Evolutionary conservation across 805 yeast species (phyloP), one percentile per base, ranked within the genome.

Genomic region (Myxozyma geophila): DNA sequence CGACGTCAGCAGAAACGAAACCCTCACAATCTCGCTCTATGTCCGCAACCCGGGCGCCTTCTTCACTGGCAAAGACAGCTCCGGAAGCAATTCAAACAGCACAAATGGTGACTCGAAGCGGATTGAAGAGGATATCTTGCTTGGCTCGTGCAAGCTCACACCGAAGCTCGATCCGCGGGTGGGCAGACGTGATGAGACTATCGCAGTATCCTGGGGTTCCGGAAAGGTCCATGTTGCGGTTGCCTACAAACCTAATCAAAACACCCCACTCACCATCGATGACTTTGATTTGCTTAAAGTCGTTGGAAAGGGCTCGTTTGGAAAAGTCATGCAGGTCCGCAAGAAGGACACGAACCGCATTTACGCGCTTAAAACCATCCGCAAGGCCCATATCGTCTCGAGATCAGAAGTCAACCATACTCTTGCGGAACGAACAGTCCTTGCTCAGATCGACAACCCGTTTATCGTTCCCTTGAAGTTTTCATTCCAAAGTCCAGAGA

Each of bases 291-390:
- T 95, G 58, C 82, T 95, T 70, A 95, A 95, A 77, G 99, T 95
- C 23, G 91, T 95, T 60, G 99, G 99, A 43, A 95, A 95, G 75
- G 99, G 99, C 7, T 92, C 98, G 9, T 95, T 95, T 75, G 99
- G 99, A 58, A 95, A 95, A 77, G 99, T 95, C 59, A 95, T 95
- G 98, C 99, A 95, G 77, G 99, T 95, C 48, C 87, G 92, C 67
- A 95, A 95, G 78, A 90, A 90, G 71, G 99, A 95, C 76, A 95
- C 99, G 2, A 88, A 88, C 68, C 96, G 93, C 75, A 87, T 95
- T 28, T 95, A 95, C 76, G 99, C 99, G 1, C 80, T 95, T 74
- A 95, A 95, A 76, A 92, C 98, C 0, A 86, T 95, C 67, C 83
- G 98, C 71, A 95, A 95, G 75, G 90, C 96, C 19, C 97, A 95